phyloP scores from a whole-genome alignment of 2,329 filamentous ascomycete species.

The Davidsoniella virescens region DNA sequence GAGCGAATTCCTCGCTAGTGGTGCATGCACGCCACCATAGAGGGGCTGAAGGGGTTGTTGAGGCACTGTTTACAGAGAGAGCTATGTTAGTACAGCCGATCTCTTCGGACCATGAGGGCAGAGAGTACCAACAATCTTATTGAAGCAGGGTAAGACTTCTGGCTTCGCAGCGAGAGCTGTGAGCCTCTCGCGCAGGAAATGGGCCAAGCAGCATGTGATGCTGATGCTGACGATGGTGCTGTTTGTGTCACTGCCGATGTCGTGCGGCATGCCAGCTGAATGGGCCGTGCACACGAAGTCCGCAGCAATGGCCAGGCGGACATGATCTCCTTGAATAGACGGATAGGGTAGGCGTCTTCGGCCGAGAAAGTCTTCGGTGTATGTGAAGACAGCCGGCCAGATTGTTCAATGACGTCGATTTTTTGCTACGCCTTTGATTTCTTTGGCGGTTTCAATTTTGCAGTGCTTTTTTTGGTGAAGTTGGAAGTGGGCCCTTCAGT shows the following conservation, averaged over 20 bases:
- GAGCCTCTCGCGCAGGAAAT: too few relatives aligned
- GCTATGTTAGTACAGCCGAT: not conserved
- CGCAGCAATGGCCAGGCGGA: constrained; percentile 6
- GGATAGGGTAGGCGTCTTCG: too few relatives aligned
- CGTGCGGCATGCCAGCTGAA: not conserved
- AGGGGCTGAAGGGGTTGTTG: not conserved
- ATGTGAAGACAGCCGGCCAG: too few relatives aligned
- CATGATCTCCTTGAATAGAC: not conserved
- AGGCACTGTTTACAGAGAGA: not conserved
- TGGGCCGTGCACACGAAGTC: not conserved
- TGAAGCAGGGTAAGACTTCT: not conserved
- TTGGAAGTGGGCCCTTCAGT: constrained; percentile 1
- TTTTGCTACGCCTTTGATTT: too few relatives aligned
- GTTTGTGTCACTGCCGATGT: not conserved
- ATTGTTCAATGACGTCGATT: too few relatives aligned
- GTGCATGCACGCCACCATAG: constrained; percentile 11
- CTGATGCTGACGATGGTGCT: not conserved
- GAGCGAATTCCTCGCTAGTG: constrained; percentile 10
- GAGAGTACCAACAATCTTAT: constrained; percentile 3
- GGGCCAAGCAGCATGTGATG: not conserved
- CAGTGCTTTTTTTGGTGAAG: not conserved
- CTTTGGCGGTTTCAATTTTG: constrained; percentile 1
- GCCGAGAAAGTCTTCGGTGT: too few relatives aligned
- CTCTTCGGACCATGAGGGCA: too few relatives aligned
- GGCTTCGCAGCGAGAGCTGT: too few relatives aligned